Conservation (phyloP, 2,329 filamentous ascomycete genomes). For the Acarospora socialis region DNA sequence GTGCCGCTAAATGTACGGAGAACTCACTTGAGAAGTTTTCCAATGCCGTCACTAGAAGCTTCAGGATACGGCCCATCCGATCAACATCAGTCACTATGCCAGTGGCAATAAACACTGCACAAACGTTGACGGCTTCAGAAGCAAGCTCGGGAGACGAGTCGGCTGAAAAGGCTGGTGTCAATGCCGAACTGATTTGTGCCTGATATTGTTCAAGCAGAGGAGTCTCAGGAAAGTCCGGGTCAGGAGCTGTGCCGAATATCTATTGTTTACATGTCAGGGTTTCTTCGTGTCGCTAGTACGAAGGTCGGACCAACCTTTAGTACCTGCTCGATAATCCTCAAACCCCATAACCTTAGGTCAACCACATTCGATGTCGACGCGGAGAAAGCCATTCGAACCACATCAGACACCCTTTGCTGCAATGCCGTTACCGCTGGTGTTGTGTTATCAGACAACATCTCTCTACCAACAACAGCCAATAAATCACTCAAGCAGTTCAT, state of each 20-base stretch:
- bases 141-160: slow-evolving; percentile 94
- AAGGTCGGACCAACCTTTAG: slow-evolving; percentile 42
- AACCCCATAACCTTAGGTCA: slow-evolving; percentile 74
- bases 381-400: slow-evolving; percentile 93
- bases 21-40: slow-evolving; percentile 68
- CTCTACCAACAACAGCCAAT: slow-evolving; percentile 62
- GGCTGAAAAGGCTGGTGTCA: slow-evolving; percentile 88
- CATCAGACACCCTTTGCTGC: slow-evolving; percentile 74
- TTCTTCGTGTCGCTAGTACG: slow-evolving; percentile 1
- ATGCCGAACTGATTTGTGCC: slow-evolving; percentile 89
- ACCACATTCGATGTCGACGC: slow-evolving; percentile 89
- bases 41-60: slow-evolving; percentile 75
- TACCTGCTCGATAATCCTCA: slow-evolving; percentile 87
- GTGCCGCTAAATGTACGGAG: neutral
- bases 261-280: slow-evolving; percentile 17
- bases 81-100: slow-evolving; percentile 96
- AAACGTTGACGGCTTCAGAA: slow-evolving; percentile 91
- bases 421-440: slow-evolving; percentile 64
- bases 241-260: slow-evolving; percentile 89
- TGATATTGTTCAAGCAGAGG: slow-evolving; percentile 96
- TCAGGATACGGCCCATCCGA: slow-evolving; percentile 95
- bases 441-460: slow-evolving; percentile 62
- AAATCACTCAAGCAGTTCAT: slow-evolving; percentile 80
- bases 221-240: slow-evolving; percentile 95
- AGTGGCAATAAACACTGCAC: slow-evolving; percentile 92